Percentiles rank a stretch among this genome's conserved stretches.
Conservation (phyloP, 1,284 basidiomycete genomes). For the Thecaphora frezii region DNA sequence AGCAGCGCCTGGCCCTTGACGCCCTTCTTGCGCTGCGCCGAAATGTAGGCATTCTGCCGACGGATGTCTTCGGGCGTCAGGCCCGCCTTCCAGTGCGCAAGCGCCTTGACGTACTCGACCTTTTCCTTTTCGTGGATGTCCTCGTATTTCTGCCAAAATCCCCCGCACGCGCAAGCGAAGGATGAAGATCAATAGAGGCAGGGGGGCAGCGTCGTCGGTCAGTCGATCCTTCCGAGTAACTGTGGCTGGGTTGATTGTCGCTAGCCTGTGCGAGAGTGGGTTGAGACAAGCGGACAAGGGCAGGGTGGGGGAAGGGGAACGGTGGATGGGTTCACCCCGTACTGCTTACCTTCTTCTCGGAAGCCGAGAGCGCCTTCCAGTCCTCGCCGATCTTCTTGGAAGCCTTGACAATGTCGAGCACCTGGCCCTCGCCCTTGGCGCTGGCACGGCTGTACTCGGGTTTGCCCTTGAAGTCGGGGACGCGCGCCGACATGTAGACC, state of each 20-base stretch:
- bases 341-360: constrained; percentile 28
- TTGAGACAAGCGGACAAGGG: too few relatives aligned
- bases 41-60: constrained; percentile 51
- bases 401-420: constrained; percentile 41
- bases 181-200: too few relatives aligned
- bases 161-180: neutral
- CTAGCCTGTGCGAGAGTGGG: too few relatives aligned
- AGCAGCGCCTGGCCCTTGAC: constrained; percentile 41
- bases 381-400: constrained; percentile 39
- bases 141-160: constrained; percentile 19
- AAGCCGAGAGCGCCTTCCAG: constrained; percentile 35
- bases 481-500: constrained; percentile 45
- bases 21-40: constrained; percentile 44
- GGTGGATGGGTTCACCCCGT: too few relatives aligned
- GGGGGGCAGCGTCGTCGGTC: too few relatives aligned
- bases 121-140: constrained; percentile 36
- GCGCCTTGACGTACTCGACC: constrained; percentile 39
- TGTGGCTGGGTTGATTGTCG: too few relatives aligned
- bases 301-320: too few relatives aligned
- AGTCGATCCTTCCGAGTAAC: too few relatives aligned
- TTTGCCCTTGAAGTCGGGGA: constrained; percentile 37
- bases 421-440: constrained; percentile 34
- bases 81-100: constrained; percentile 42
- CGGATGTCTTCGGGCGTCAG: constrained; percentile 52
- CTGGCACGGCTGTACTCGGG: constrained; percentile 36